These are phyloP conservation scores for Termitomyces sp. DNA, from an alignment of 768 basidiomycete genomes.

Conservation along the genomic window DNA sequence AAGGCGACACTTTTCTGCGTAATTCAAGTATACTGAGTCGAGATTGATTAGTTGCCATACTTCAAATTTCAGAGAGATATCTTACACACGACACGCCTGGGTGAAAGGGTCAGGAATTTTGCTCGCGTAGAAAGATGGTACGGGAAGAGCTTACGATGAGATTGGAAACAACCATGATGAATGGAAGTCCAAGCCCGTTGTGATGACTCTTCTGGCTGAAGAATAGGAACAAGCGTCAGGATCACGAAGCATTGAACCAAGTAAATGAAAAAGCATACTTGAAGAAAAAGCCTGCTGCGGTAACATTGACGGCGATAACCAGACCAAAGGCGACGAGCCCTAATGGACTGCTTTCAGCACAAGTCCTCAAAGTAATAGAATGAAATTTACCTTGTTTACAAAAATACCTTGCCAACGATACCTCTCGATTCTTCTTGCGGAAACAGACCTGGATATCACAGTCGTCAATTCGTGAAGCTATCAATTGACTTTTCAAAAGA, in stretches of 20 bases:
- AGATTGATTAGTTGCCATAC: background rate
- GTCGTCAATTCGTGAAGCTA: background rate
- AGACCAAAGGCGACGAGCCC: conserved; percentile 28
- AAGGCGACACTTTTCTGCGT: conserved; percentile 29
- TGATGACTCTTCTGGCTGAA: conserved; percentile 24
- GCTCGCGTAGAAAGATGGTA: background rate
- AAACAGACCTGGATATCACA: conserved; percentile 19
- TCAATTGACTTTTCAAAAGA: no score
- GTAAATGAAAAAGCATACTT: conserved; percentile 16
- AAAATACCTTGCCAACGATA: conserved; percentile 30
- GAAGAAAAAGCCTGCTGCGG: conserved; percentile 26
- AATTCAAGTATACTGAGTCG: conserved; percentile 31
- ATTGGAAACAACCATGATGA: conserved; percentile 30
- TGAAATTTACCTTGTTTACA: conserved; percentile 27
- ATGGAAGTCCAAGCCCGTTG: conserved; percentile 30
- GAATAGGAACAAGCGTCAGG: background rate
- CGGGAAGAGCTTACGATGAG: conserved; percentile 22
- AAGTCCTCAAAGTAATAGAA: background rate
- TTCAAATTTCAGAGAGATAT: background rate
- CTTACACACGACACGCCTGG: conserved; percentile 32
- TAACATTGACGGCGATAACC: conserved; percentile 23
- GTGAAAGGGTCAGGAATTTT: background rate
- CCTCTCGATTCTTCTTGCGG: conserved; percentile 19
- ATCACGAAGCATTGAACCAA: background rate
- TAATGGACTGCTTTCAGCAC: conserved; percentile 5